Base-by-base conservation (phyloP, 306 rosid genomes). In the Geum urbanum region DNA sequence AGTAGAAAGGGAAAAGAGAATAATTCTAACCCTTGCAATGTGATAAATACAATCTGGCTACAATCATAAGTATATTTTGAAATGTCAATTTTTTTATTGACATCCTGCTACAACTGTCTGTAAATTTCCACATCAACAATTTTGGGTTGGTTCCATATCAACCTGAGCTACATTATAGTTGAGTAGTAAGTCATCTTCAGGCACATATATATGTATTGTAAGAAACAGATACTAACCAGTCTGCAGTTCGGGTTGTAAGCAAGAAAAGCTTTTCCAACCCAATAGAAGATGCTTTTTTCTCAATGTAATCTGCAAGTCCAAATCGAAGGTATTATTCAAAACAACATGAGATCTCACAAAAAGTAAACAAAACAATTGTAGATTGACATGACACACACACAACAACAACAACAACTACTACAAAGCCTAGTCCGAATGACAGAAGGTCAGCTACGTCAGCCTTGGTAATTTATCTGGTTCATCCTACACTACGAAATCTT, bases 221-320 rank as follows among this genome's bases (percentile, higher is more conserved):
- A 72, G 58, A 52, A 37, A 60, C 10, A 9, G 69, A 39, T 67
- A 71, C 81, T 74, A 62, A 95, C 99, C 97, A 95, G 84, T 95
- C 97, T 48, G 97, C 97, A 45, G 97, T 87, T 0, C 96, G 87
- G 3, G 97, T 95, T 22, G 99, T 95, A 11, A 95, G 91, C 74
- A 95, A 84, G 78, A 91, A 95, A 75, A 95, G 91, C 80, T 53
- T 91, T 53, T 89, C 81, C 82, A 95, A 76, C 69, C 97, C 96
- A 51, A 87, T 84, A 40, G 80, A 80, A 45, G 91, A 77, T 27
- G 99, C 91, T 83, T 87, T 89, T 84, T 83, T 95, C 84, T 95
- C 99, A 63, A 95, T 76, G 74, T 84, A 95, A 82, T 95, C 99
- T 95, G 89, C 84, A 79, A 86, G 40, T 59, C 9, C 37, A 22